Percentiles rank a stretch among this genome's conserved stretches.
Conservation (phyloP, 2,329 filamentous ascomycete genomes). For the Bipolaris victoriae region DNA sequence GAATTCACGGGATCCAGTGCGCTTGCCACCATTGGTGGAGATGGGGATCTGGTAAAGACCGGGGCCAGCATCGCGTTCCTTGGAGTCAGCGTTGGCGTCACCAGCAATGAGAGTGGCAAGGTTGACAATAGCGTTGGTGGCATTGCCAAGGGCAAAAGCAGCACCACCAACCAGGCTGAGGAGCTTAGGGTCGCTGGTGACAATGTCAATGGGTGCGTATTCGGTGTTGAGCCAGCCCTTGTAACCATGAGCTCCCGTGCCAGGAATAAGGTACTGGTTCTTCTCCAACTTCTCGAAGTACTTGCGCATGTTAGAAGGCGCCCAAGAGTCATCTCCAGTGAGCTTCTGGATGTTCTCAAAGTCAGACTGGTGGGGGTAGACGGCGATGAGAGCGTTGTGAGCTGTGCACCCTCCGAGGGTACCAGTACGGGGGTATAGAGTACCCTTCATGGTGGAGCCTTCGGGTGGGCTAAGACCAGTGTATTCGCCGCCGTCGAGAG, state of each 20-base stretch:
- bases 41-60: slow-evolving; percentile 66
- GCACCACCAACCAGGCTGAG: slow-evolving; percentile 60
- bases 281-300: slow-evolving; percentile 64
- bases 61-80: slow-evolving; percentile 54
- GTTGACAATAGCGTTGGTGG: slow-evolving; percentile 42
- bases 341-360: slow-evolving; percentile 63
- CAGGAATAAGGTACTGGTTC: slow-evolving; percentile 58
- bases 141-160: slow-evolving; percentile 58
- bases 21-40: slow-evolving; percentile 55
- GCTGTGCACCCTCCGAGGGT: slow-evolving; percentile 65
- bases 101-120: slow-evolving; percentile 50
- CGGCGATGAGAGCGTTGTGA: slow-evolving; percentile 67
- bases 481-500: slow-evolving; percentile 49
- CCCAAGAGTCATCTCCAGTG: slow-evolving; percentile 67
- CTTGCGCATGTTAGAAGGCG: slow-evolving; percentile 63
- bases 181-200: slow-evolving; percentile 60
- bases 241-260: slow-evolving; percentile 59
- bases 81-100: slow-evolving; percentile 59
- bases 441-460: slow-evolving; percentile 60
- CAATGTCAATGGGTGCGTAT: slow-evolving; percentile 58
- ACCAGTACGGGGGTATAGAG: slow-evolving; percentile 64
- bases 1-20: slow-evolving; percentile 63
- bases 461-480: slow-evolving; percentile 59
- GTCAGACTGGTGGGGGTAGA: slow-evolving; percentile 65
- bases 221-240: slow-evolving; percentile 63